These are phyloP conservation scores for Kernera saxatilis DNA, from an alignment of 345 rosid genomes.

Conservation along the genomic window DNA sequence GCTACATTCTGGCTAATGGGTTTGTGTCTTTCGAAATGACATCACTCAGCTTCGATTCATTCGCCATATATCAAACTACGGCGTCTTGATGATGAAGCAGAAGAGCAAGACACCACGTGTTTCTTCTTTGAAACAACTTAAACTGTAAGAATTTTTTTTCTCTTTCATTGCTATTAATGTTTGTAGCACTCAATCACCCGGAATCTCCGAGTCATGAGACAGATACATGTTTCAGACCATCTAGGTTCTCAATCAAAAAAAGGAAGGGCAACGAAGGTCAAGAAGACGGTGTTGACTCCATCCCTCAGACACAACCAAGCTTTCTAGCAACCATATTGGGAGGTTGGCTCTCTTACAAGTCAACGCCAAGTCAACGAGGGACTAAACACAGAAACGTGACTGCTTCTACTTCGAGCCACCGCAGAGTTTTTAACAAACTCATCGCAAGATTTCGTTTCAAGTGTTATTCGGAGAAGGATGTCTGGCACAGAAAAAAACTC, in stretches of 20 bases:
- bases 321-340: slow-evolving; percentile 29
- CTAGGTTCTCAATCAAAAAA: slow-evolving; percentile 18
- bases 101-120: slow-evolving; percentile 27
- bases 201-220: neutral
- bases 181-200: neutral
- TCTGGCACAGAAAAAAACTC: slow-evolving; percentile 26
- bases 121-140: slow-evolving; percentile 27
- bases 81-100: slow-evolving; percentile 31
- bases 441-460: slow-evolving; percentile 34
- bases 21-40: neutral
- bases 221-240: slow-evolving; percentile 1
- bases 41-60: slow-evolving; percentile 62
- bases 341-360: slow-evolving; percentile 41
- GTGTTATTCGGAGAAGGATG: slow-evolving; percentile 16
- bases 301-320: slow-evolving; percentile 16
- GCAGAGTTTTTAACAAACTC: slow-evolving; percentile 37
- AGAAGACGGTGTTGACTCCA: slow-evolving; percentile 24
- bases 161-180: neutral
- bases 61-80: slow-evolving; percentile 51
- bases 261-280: neutral
- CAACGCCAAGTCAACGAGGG: slow-evolving; percentile 25
- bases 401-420: slow-evolving; percentile 24
- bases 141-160: slow-evolving; percentile 40
- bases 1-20: neutral
- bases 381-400: slow-evolving; percentile 6